Conservation (phyloP, 495 filamentous ascomycete genomes). For the Tuber indicum region DNA sequence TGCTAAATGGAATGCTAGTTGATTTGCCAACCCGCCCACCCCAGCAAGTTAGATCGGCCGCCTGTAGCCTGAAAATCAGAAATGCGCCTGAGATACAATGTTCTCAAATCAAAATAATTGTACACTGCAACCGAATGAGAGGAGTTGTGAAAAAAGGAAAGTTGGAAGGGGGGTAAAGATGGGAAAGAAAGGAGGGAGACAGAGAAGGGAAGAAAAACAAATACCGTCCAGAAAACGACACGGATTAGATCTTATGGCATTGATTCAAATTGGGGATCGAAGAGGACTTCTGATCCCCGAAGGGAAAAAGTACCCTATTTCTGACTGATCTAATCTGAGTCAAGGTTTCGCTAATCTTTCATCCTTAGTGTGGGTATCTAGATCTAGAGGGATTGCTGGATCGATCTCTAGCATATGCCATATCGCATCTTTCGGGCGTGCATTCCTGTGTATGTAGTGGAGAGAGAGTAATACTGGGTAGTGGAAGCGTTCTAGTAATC, state of each 20-base stretch:
- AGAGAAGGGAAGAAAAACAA: background rate
- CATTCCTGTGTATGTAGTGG: background rate
- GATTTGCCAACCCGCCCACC: background rate
- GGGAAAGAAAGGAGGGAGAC: background rate
- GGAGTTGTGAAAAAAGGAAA: background rate
- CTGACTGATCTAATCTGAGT: background rate
- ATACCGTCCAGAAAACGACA: background rate
- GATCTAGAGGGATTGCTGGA: background rate
- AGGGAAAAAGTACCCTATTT: background rate
- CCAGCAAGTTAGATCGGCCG: background rate
- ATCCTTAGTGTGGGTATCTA: background rate
- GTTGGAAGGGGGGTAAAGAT: background rate
- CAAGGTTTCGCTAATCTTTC: background rate
- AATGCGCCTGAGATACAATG: background rate
- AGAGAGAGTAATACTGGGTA: background rate
- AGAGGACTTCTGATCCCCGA: background rate
- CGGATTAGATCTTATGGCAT: background rate
- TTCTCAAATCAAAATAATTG: background rate
- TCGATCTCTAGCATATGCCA: background rate
- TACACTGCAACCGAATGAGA: background rate
- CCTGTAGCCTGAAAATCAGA: background rate
- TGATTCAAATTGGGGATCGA: background rate
- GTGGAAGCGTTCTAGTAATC: background rate
- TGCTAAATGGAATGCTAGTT: background rate
- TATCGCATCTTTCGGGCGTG: background rate